These are phyloP conservation scores for Trichoderma arundinaceum DNA, from an alignment of 2,329 filamentous ascomycete genomes.

Conservation along the genomic window DNA sequence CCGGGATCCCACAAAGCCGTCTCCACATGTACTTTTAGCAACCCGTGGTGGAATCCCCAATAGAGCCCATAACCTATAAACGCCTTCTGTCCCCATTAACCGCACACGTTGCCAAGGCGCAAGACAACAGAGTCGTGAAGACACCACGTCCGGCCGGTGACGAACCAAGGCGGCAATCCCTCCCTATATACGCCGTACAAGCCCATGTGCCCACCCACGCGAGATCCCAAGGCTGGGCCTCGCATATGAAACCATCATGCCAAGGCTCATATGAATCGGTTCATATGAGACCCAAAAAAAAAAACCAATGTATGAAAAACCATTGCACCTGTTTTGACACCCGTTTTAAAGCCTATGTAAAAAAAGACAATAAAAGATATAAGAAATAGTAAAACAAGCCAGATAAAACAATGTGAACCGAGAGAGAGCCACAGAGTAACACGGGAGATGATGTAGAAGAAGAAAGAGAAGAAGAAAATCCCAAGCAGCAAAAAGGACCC, in stretches of 20 bases:
- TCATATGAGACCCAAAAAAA: neutral
- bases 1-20: neutral
- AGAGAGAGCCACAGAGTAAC: no score
- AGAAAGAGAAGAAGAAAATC: neutral
- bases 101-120: neutral
- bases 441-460: neutral
- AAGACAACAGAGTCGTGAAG: neutral
- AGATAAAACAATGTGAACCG: neutral
- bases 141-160: neutral
- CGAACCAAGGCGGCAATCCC: neutral
- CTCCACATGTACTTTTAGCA: slow-evolving; percentile 14
- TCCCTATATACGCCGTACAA: neutral
- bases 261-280: neutral
- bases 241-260: neutral
- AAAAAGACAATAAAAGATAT: neutral
- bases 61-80: neutral
- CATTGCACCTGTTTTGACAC: no score
- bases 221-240: neutral
- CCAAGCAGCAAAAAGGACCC: neutral
- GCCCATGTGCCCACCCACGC: neutral
- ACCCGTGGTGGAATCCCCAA: neutral
- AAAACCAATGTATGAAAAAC: neutral
- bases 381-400: neutral
- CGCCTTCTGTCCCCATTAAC: neutral
- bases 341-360: neutral